Evolutionary conservation across 1,139 yeast species (phyloP), one percentile per base, ranked within the genome.

Genomic region (Pichia norvegensis): DNA sequence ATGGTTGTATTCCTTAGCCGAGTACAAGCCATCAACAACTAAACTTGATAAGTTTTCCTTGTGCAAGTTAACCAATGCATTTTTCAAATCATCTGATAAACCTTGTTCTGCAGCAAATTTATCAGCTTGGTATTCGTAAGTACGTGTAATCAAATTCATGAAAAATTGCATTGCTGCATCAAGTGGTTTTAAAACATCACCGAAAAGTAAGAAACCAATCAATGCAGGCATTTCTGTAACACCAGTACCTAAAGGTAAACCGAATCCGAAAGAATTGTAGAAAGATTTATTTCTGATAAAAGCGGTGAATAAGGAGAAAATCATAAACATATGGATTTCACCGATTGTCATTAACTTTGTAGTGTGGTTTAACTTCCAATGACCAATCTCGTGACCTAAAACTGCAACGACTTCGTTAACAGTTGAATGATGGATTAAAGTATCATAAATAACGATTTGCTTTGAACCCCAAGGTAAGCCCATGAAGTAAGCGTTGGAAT

Each of bases 381-480:
- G 98, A 42, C 98, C 98, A 55, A 92, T 84, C 69, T 92, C 98
- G 62, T 92, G 98, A 21, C 95, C 97, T 58, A 92, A 73, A 1
- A 92, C 95, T 38, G 98, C 97, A 45, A 90, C 87, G 29, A 90
- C 85, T 66, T 92, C 95, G 42, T 76, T 76, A 31, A 79, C 76
- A 31, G 88, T 69, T 29, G 90, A 81, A 48, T 85, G 84, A 51
- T 85, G 81, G 54, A 92, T 81, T 67, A 92, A 75, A 9, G 97
- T 92, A 59, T 92, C 98, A 63, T 73, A 92, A 45, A 92, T 74
- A 42, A 92, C 97, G 67, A 92, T 92, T 65, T 90, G 92, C 67
- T 92, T 92, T 48, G 88, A 81, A 19, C 67, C 67, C 94, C 97
- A 90, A 40, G 98, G 98, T 58, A 92, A 73, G 6, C 98, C 98